Conservation (phyloP, 495 filamentous ascomycete genomes). For the Aspergillus taichungensis region DNA sequence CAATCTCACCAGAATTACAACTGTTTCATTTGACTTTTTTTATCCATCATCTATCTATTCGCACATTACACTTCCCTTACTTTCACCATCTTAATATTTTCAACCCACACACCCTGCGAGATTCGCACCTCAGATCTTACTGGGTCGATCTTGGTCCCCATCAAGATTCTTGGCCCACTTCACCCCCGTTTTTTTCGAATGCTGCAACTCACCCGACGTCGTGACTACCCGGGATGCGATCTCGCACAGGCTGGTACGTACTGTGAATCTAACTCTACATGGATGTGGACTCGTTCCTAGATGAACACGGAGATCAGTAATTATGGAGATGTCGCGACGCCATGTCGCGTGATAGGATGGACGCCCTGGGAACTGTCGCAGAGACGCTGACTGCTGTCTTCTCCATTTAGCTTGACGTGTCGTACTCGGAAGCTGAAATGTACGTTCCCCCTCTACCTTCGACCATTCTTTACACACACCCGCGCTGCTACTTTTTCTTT, state of each 20-base stretch:
- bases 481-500: no score
- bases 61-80: slow-evolving; percentile 1
- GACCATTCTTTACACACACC: no score
- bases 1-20: neutral
- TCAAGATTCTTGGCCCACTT: slow-evolving; percentile 3
- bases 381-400: neutral
- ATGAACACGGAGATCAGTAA: neutral
- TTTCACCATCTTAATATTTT: neutral
- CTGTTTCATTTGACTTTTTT: no score
- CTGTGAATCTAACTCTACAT: no score
- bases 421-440: slow-evolving; percentile 58
- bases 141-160: neutral
- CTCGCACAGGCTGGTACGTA: slow-evolving; percentile 43
- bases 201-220: slow-evolving; percentile 21
- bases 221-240: slow-evolving; percentile 38
- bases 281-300: no score
- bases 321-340: no score
- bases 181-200: slow-evolving; percentile 13
- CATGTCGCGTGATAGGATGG: neutral
- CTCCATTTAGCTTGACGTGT: slow-evolving; percentile 45
- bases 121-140: no score
- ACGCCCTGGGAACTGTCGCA: slow-evolving; percentile 1
- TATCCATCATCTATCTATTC: neutral
- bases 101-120: no score
- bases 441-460: slow-evolving; percentile 7